Evolutionary conservation across 306 rosid species (phyloP).

Genomic region (Delonix regia): DNA sequence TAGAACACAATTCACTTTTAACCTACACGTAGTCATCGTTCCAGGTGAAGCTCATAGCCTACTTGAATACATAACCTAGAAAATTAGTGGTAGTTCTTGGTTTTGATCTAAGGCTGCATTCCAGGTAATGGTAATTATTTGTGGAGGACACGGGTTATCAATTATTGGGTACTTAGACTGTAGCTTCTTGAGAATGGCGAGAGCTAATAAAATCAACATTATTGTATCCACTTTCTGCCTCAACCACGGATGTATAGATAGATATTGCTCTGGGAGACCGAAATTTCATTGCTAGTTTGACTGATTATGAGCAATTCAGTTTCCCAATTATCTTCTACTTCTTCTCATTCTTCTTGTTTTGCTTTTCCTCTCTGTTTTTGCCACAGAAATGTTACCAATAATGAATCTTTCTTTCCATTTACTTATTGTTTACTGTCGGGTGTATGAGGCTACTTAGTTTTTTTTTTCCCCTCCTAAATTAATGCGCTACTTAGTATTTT

Average conservation of each 20-base stretch:
- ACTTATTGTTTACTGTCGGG: neutral
- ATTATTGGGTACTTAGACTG: neutral
- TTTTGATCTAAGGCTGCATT: neutral
- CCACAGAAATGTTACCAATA: neutral
- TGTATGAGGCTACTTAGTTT: neutral
- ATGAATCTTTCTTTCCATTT: neutral
- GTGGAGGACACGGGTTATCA: neutral
- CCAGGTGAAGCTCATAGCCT: neutral
- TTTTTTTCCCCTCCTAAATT: no score
- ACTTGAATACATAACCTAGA: neutral
- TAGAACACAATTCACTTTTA: slow-evolving; percentile 2
- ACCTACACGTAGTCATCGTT: slow-evolving; percentile 3
- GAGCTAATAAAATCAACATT: neutral
- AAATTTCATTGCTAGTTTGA: neutral
- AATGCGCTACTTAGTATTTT: neutral
- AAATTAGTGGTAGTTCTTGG: neutral
- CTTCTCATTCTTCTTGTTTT: neutral
- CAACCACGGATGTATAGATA: neutral
- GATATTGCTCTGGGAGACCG: neutral
- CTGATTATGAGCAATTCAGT: neutral
- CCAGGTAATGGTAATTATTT: neutral
- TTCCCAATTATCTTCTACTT: slow-evolving; percentile 1
- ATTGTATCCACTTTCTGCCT: neutral
- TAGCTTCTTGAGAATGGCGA: neutral
- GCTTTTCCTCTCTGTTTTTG: neutral